Percentiles rank a stretch among this genome's conserved stretches.
These are phyloP conservation scores for Panicum miliaceum DNA, from an alignment of 176 grass and related monocot genomes.

Conservation along the genomic window DNA sequence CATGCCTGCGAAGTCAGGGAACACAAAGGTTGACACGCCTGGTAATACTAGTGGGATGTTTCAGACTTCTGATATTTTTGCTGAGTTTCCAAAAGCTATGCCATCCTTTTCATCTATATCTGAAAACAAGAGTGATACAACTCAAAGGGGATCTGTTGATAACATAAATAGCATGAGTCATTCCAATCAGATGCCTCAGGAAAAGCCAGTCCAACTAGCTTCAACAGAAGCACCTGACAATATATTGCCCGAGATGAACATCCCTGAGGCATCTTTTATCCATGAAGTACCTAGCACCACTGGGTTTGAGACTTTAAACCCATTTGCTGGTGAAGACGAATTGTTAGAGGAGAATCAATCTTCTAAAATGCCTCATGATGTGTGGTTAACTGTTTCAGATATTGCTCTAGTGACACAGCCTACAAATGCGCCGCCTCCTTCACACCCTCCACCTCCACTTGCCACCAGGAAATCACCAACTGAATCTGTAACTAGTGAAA, in stretches of 20 bases:
- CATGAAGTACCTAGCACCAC: slow-evolving; percentile 29
- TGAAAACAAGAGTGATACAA: slow-evolving; percentile 44
- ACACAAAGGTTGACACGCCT: slow-evolving; percentile 44
- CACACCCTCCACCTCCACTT: slow-evolving; percentile 61
- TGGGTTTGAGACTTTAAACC: slow-evolving; percentile 40
- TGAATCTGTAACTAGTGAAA: slow-evolving; percentile 32
- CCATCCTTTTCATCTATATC: slow-evolving; percentile 41
- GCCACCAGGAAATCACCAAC: slow-evolving; percentile 32
- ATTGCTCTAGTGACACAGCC: slow-evolving; percentile 75
- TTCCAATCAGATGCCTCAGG: slow-evolving; percentile 41
- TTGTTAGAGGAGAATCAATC: slow-evolving; percentile 49
- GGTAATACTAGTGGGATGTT: slow-evolving; percentile 46
- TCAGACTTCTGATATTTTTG: slow-evolving; percentile 52
- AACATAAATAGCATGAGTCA: slow-evolving; percentile 24
- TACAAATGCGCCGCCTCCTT: slow-evolving; percentile 75
- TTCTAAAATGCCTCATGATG: slow-evolving; percentile 41
- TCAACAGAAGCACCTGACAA: slow-evolving; percentile 46
- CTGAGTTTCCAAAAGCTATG: slow-evolving; percentile 37
- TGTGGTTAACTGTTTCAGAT: slow-evolving; percentile 78
- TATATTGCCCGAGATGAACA: no score
- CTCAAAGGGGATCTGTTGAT: slow-evolving; percentile 36
- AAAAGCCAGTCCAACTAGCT: slow-evolving; percentile 39
- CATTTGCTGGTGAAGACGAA: slow-evolving; percentile 43
- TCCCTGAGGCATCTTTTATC: slow-evolving; percentile 36
- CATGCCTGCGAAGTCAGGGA: slow-evolving; percentile 34